Conservation (phyloP, 495 filamentous ascomycete species). For the Penicillium desertorum region DNA sequence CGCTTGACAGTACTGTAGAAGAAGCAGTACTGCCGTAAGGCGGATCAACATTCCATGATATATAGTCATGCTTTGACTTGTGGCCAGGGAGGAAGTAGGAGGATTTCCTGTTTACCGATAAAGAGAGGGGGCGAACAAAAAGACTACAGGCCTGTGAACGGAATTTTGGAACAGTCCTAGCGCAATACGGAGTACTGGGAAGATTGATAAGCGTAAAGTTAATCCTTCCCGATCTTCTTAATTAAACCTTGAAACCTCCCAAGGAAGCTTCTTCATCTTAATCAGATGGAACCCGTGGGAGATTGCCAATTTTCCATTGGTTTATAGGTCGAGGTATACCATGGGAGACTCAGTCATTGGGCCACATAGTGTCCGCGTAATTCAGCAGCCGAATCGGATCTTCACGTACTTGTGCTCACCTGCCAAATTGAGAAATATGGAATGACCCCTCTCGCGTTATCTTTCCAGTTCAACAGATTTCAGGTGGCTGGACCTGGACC, state of each 20-base stretch:
- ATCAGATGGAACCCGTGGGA: not conserved
- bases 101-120: not conserved
- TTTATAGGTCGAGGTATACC: not conserved
- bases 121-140: not conserved
- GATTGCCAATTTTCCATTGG: not conserved
- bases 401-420: not conserved
- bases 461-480: not conserved
- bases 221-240: not conserved
- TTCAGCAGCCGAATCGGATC: not conserved
- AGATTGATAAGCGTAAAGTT: not conserved
- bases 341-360: not conserved
- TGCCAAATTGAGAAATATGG: not conserved
- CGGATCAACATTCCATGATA: not conserved
- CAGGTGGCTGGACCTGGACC: not conserved
- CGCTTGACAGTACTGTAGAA: conserved; percentile 34
- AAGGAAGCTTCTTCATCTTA: not conserved
- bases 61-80: not conserved
- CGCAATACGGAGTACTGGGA: no score
- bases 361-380: not conserved
- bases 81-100: not conserved
- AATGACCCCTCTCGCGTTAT: not conserved
- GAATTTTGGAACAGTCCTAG: not conserved
- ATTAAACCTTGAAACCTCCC: not conserved
- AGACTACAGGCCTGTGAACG: not conserved
- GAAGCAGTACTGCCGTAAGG: not conserved